Evolutionary conservation across 1,284 basidiomycete species (phyloP), one percentile per base, ranked within the genome.

Genomic region (Ustilago trichophora): DNA sequence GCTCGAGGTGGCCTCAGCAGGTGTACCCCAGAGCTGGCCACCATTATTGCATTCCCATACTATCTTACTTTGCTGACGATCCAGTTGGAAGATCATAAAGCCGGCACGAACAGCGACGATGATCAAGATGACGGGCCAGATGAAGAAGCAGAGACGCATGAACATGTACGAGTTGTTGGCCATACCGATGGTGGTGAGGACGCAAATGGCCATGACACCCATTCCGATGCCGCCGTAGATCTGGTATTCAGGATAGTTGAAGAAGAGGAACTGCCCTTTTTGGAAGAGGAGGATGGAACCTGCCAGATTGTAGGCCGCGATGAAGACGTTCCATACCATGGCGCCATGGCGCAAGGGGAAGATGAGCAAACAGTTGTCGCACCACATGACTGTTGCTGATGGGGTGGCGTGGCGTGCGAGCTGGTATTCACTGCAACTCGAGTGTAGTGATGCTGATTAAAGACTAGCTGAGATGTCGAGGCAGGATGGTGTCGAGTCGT

Each of bases 201-300:
- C 73, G 52, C 88, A 87, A 64, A 85, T 79, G 25, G 83, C 83
- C 64, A 83, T 87, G 42, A 90, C 84, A 38, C 81, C 86, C 70
- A 91, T 79, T 33, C 86, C 86, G 70, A 90, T 87, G 66, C 88
- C 89, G 57, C 89, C 89, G 73, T 90, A 90, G 72, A 91, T 88
- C 82, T 88, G 85, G 45, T 50, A 67, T 59, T 91, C 89, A 31
- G 88, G 88, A 78, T 83, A 88, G 52, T 84, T 73, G 83, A 91
- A 91, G 83, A 87, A 91, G 45, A 90, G 74, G 78, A 85, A 90
- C 81, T 87, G 85, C 18, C 90, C 90, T 59, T 84, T 85, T 48
- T 85, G 82, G 71, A 90, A 84, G 49, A 91, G 84, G 80, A 90
- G 86, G 50, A 90, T 81, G 50, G 87, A 87, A 31, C 89, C 89